Evolutionary conservation across 129 eudicot species (phyloP).

Genomic region (Saussurea involucrata): DNA sequence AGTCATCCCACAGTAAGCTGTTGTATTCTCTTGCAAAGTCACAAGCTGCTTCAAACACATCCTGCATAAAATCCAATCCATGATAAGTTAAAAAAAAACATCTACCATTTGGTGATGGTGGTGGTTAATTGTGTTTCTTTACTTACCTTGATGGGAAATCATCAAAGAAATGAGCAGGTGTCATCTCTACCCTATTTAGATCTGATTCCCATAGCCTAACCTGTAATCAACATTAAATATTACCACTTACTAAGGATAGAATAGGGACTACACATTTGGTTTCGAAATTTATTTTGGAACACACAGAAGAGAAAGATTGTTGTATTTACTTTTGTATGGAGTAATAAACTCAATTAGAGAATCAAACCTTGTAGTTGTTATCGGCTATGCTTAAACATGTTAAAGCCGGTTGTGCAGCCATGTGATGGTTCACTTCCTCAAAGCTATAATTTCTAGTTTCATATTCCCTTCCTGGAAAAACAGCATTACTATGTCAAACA

Average conservation of each 20-base stretch:
- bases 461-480: slow-evolving; percentile 74
- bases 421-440: slow-evolving; percentile 86
- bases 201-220: slow-evolving; percentile 96
- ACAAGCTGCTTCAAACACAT: slow-evolving; percentile 85
- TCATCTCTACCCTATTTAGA: slow-evolving; percentile 82
- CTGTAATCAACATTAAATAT: slow-evolving; percentile 35
- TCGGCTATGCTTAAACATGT: too few species aligned
- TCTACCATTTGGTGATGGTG: too few species aligned
- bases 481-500: background rate
- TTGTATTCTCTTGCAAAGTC: slow-evolving; percentile 83
- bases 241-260: background rate
- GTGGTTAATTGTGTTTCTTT: too few species aligned
- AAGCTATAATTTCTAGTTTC: slow-evolving; percentile 86
- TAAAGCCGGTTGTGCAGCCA: slow-evolving; percentile 96
- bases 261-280: too few species aligned
- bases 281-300: too few species aligned
- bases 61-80: slow-evolving; percentile 34
- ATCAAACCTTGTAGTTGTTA: too few species aligned
- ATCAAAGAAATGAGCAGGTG: too few species aligned
- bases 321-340: too few species aligned
- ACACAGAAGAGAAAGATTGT: too few species aligned
- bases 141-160: too few species aligned
- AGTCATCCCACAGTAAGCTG: slow-evolving; percentile 74
- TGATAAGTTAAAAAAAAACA: background rate
- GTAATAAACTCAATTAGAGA: too few species aligned